These are phyloP conservation scores for Sporisorium graminicola DNA, from an alignment of 1,284 basidiomycete species.

Conservation along the genomic window DNA sequence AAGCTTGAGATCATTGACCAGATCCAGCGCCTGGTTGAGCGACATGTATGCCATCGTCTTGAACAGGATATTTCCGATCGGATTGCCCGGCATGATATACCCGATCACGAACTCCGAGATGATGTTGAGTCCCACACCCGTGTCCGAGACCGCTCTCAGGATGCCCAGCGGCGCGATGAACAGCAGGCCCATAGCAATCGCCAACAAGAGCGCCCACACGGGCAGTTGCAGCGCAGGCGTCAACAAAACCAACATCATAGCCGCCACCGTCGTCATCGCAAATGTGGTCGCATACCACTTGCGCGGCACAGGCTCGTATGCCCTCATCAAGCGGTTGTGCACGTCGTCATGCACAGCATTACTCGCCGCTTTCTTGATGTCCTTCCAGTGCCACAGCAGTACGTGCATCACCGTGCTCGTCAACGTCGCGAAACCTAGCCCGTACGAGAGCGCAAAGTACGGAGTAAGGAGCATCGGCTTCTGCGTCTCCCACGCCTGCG, in stretches of 20 bases:
- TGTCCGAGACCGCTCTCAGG: slow-evolving; percentile 73
- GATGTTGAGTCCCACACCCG: slow-evolving; percentile 71
- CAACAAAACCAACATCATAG: slow-evolving; percentile 71
- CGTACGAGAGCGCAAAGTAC: slow-evolving; percentile 71
- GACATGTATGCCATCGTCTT: slow-evolving; percentile 72
- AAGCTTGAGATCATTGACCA: slow-evolving; percentile 72
- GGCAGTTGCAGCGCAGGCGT: slow-evolving; percentile 72
- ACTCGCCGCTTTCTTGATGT: slow-evolving; percentile 71
- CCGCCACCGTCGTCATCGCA: slow-evolving; percentile 59
- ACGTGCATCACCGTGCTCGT: slow-evolving; percentile 73
- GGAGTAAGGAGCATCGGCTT: slow-evolving; percentile 72
- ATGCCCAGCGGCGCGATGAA: slow-evolving; percentile 72
- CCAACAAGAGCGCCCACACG: slow-evolving; percentile 72
- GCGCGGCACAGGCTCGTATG: slow-evolving; percentile 64
- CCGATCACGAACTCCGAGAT: slow-evolving; percentile 72
- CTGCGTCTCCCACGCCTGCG: slow-evolving; percentile 69
- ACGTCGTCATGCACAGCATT: slow-evolving; percentile 67
- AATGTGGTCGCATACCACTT: slow-evolving; percentile 67
- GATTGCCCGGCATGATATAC: slow-evolving; percentile 72
- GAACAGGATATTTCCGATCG: slow-evolving; percentile 71
- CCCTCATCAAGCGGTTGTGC: slow-evolving; percentile 68
- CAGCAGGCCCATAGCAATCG: slow-evolving; percentile 71
- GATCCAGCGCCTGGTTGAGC: slow-evolving; percentile 68
- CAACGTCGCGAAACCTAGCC: slow-evolving; percentile 72
- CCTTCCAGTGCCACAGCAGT: slow-evolving; percentile 72